Evolutionary conservation across 805 yeast species (phyloP), one percentile per base, ranked within the genome.

Genomic region (Ogataea trehaloabstinens): DNA sequence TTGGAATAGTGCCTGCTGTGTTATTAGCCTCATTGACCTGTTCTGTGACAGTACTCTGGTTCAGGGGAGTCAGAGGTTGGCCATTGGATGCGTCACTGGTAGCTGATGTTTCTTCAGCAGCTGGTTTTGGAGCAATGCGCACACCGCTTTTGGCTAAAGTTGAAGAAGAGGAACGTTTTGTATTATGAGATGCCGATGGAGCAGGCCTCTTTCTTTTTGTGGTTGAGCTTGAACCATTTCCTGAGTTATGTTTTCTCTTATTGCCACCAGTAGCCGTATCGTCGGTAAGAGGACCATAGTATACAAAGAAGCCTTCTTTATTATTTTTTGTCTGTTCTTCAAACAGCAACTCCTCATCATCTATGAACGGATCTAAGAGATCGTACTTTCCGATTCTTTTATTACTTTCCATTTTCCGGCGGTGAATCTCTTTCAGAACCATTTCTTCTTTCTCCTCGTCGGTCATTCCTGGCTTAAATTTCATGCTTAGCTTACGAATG

Each of bases 261-360:
- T 19, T 31, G n/a, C 41, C 37, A 18, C 19, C 37, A 4, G 28
- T 13, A 12, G 71, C 37, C 8, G 41, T 71, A 34, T 76, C 80
- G 33, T 83, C 90, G 20, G 83, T 79, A 43, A 91, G 66, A 2
- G 95, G 95, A 0, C 99, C 99, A 68, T 89, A 86, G 61, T 81
- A 93, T 0, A 93, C 96, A 51, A 91, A 93, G 58, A 90, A 93
- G 2, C 98, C 99, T 55, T 93, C 98, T 48, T 85, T 85, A 0
- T 96, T 89, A 1, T 91, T 80, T 2, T 91, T 90, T 6, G 95
- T 80, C 53, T 85, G 95, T 60, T 90, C 96, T 63, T 93, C 99
- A 85, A 93, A 85, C 41, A 79, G 75, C 51, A 89, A 67, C 63
- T 93, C 99, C 12, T 87, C 76, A 63, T 93, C 99, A 64, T 93